These are phyloP conservation scores for Fraxinus excelsior DNA, from an alignment of 257 asterid species.

Conservation along the genomic window DNA sequence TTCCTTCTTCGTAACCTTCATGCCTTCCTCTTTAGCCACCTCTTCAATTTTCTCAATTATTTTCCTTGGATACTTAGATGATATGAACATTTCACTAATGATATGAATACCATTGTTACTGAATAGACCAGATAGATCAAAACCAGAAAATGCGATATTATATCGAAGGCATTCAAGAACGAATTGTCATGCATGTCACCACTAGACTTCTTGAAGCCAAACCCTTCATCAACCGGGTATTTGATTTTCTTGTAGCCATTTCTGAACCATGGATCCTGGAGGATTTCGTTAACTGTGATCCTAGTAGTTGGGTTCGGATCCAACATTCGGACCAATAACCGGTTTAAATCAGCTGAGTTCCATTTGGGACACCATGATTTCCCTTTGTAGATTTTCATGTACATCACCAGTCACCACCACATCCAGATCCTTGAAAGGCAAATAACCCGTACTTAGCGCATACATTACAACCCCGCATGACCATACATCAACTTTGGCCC, in stretches of 20 bases:
- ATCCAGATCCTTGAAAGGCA: background rate
- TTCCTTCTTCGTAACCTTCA: slow-evolving; percentile 19
- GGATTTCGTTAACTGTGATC: slow-evolving; percentile 4
- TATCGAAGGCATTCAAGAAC: slow-evolving; percentile 40
- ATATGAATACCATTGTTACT: background rate
- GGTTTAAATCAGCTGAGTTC: slow-evolving; percentile 1
- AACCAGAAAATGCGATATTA: slow-evolving; percentile 42
- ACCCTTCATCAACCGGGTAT: slow-evolving; percentile 4
- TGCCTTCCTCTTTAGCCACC: slow-evolving; percentile 30
- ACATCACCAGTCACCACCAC: background rate
- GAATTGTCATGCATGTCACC: background rate
- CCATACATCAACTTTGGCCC: slow-evolving; percentile 11
- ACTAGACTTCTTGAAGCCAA: background rate
- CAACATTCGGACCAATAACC: background rate
- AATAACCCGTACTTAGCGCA: slow-evolving; percentile 1
- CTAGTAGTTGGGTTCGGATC: slow-evolving; percentile 7
- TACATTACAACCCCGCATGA: slow-evolving; percentile 1
- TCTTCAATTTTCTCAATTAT: slow-evolving; percentile 29
- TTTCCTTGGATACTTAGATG: slow-evolving; percentile 25
- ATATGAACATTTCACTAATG: slow-evolving; percentile 26
- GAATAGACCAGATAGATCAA: slow-evolving; percentile 38
- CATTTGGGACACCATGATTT: background rate
- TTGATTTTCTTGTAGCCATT: slow-evolving; percentile 17
- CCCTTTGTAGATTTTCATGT: background rate
- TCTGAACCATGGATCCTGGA: slow-evolving; percentile 8